These are phyloP conservation scores for Jaapia argillacea DNA, from an alignment of 768 basidiomycete genomes.

Conservation along the genomic window DNA sequence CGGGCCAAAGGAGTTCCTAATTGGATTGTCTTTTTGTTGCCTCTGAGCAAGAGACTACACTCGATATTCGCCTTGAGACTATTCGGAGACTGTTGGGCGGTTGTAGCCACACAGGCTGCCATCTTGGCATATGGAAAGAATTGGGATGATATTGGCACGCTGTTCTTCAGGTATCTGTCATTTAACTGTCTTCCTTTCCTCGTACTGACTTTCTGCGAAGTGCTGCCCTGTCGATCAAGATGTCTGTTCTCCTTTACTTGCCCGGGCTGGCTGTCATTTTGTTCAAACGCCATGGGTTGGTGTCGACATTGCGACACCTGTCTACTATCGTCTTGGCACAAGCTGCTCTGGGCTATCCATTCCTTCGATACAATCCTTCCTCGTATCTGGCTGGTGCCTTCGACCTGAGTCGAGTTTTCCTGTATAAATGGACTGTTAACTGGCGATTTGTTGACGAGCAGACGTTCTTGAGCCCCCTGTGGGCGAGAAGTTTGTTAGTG, in stretches of 20 bases:
- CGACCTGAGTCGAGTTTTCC: constrained; percentile 78
- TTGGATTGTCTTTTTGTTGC: constrained; percentile 61
- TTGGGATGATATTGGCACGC: constrained; percentile 49
- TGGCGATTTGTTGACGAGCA: constrained; percentile 83
- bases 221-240: constrained; percentile 83
- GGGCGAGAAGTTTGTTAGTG: constrained; percentile 52
- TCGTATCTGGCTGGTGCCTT: constrained; percentile 75
- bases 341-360: constrained; percentile 55
- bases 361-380: constrained; percentile 47
- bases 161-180: constrained; percentile 61
- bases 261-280: constrained; percentile 81
- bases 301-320: constrained; percentile 40
- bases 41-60: constrained; percentile 87
- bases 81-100: constrained; percentile 93
- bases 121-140: constrained; percentile 54
- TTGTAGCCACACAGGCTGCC: constrained; percentile 53
- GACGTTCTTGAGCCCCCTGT: constrained; percentile 57
- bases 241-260: constrained; percentile 86
- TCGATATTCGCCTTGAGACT: constrained; percentile 87
- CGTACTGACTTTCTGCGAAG: constrained; percentile 26
- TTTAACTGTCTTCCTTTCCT: constrained; percentile 1
- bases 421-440: constrained; percentile 97
- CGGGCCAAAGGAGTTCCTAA: constrained; percentile 55
- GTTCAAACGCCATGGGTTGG: constrained; percentile 61
- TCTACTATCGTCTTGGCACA: constrained; percentile 39